Evolutionary conservation across 306 rosid species (phyloP), one percentile per base, ranked within the genome.

Genomic region (Mimosa bimucronata): DNA sequence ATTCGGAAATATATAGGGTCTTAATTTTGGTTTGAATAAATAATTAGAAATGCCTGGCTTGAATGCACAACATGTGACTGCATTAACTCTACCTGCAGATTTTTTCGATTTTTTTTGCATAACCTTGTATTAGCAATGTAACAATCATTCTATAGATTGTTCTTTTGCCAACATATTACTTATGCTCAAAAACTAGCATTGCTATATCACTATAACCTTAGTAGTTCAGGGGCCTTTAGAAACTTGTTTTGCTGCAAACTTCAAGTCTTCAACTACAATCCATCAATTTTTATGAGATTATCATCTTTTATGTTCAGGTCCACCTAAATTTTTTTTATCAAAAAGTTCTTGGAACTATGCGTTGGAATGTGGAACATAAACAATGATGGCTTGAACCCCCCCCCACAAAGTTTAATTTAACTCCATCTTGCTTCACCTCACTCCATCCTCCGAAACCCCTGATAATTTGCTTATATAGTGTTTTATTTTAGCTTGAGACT

Each of bases 281-380:
- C 58, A 23, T 18, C 69, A 53, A 69, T 70, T 75, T 57, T 52
- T 34, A 29, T 74, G 77, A 42, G 74, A 61, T 67, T 60, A n/a
- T 3, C 16, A 4, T 46, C 19, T 46, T 14, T 46, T 46, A 6
- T 1, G 18, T 14, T 14, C 52, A 14, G 88, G 71, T 82, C 97
- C 94, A 45, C 83, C 91, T 38, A 93, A 91, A 70, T 90, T 92
- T 80, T 91, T 87, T 79, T 78, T 92, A 79, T 80, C 92, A 73
- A 92, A 88, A 90, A 82, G 97, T 88, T 91, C 91, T 86, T 94
- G 98, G 97, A 86, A 88, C 83, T 94, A 92, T 65, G 67, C 87
- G 57, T 87, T 92, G 85, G 86, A 84, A 66, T 89, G 86, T 29
- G 87, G 50, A 42, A 46, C 16, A 44, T 4, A 46, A n/a, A n/a